phyloP scores from a whole-genome alignment of 2,329 filamentous ascomycete species.

The Celoporthe dispersa region DNA sequence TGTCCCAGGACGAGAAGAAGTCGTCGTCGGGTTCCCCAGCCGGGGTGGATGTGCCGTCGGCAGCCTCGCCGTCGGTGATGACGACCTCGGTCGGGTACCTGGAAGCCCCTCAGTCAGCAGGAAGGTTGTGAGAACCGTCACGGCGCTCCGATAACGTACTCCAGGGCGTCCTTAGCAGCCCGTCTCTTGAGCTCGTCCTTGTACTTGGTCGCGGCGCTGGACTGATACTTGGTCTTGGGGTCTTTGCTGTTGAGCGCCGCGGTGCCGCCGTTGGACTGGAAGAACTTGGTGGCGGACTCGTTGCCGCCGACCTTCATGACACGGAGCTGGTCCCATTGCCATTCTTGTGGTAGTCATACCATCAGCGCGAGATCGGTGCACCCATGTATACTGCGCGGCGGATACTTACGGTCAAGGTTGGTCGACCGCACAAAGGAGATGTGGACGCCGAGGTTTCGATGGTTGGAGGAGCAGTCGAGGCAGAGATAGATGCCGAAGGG shows the following conservation, averaged over 20 bases:
- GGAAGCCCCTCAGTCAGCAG: slow-evolving; percentile 32
- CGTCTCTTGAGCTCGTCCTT: slow-evolving; percentile 94
- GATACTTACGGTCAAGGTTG: slow-evolving; percentile 88
- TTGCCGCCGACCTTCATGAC: slow-evolving; percentile 99
- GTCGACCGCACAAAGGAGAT: slow-evolving; percentile 99
- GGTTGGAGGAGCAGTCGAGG: slow-evolving; percentile 95
- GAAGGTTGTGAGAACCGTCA: neutral
- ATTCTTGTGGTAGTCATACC: slow-evolving; percentile 60
- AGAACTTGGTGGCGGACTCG: slow-evolving; percentile 97
- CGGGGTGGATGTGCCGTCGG: slow-evolving; percentile 75
- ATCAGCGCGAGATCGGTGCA: slow-evolving; percentile 18
- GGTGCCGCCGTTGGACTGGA: slow-evolving; percentile 93
- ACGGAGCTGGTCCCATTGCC: slow-evolving; percentile 98
- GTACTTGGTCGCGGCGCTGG: slow-evolving; percentile 91
- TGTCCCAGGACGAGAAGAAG: slow-evolving; percentile 99
- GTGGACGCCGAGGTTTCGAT: slow-evolving; percentile 96
- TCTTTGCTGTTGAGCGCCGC: slow-evolving; percentile 96
- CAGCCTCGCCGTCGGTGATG: slow-evolving; percentile 72
- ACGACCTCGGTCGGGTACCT: slow-evolving; percentile 87
- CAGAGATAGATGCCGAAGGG: slow-evolving; percentile 98
- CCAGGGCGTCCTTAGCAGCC: slow-evolving; percentile 79
- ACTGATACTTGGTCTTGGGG: slow-evolving; percentile 94
- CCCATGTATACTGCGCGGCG: slow-evolving; percentile 3
- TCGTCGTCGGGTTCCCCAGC: slow-evolving; percentile 83
- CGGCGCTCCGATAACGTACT: slow-evolving; percentile 59